Evolutionary conservation across 306 rosid species (phyloP).

Genomic region (Casuarina glauca): DNA sequence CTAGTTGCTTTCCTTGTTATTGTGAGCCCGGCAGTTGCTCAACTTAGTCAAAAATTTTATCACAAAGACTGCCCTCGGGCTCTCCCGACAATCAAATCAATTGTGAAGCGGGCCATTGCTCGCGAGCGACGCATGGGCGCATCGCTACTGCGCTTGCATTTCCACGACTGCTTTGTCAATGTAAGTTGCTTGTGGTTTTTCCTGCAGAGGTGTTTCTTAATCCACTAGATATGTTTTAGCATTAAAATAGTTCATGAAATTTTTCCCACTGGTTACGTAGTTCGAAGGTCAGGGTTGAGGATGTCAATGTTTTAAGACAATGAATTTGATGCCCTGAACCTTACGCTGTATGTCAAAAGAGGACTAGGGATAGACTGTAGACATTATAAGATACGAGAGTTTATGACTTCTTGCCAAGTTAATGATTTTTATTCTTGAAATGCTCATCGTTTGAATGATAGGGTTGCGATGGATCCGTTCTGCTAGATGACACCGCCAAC

Average conservation of each 20-base stretch:
- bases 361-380: no score
- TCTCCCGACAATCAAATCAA: slow-evolving; percentile 21
- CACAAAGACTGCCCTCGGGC: slow-evolving; percentile 33
- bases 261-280: no score
- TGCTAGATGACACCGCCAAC: slow-evolving; percentile 45
- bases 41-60: slow-evolving; percentile 26
- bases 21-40: slow-evolving; percentile 3
- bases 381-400: no score
- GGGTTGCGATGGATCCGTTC: slow-evolving; percentile 76
- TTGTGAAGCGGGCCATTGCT: slow-evolving; percentile 28
- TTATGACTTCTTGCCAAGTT: background rate
- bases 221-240: background rate
- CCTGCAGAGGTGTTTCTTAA: background rate
- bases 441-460: slow-evolving; percentile 6
- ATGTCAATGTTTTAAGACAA: no score
- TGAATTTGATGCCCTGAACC: no score
- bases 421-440: background rate
- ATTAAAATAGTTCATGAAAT: background rate
- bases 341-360: no score
- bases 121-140: slow-evolving; percentile 44
- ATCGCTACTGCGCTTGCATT: slow-evolving; percentile 33
- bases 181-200: background rate
- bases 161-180: no score
- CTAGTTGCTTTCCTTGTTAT: background rate
- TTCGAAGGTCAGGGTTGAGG: no score